Conservation (phyloP, 345 rosid genomes). For the Eucalyptus camaldulensis region DNA sequence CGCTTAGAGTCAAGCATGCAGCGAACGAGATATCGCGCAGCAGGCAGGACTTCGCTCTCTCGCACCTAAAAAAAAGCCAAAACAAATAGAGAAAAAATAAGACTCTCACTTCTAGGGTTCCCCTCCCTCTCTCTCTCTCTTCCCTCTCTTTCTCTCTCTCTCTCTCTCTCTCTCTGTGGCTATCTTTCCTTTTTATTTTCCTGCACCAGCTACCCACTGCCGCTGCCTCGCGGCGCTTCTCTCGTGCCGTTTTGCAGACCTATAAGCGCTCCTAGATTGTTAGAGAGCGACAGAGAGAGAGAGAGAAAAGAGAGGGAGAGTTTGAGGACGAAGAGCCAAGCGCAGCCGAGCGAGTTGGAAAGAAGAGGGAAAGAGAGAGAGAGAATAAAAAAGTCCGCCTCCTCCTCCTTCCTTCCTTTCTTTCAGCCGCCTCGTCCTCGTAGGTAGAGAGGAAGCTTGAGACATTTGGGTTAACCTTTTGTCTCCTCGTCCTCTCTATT, state of each 20-base stretch:
- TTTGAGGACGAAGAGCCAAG: not conserved
- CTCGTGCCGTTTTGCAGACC: not conserved
- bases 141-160: not conserved
- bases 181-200: not conserved
- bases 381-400: not conserved
- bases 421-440: not conserved
- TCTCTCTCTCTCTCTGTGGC: not conserved
- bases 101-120: not conserved
- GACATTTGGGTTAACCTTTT: conserved; percentile 46
- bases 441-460: conserved; percentile 43
- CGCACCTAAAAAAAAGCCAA: not conserved
- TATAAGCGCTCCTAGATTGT: not conserved
- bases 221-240: not conserved
- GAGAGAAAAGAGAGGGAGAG: not conserved
- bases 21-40: conserved; percentile 11
- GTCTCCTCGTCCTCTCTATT: conserved; percentile 62
- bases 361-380: not conserved
- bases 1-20: conserved; percentile 17
- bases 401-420: not conserved
- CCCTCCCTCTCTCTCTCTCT: not conserved
- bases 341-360: not conserved
- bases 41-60: not conserved
- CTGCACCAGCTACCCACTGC: not conserved
- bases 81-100: not conserved
- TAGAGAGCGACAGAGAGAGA: not conserved